phyloP scores from a whole-genome alignment of 2,329 filamentous ascomycete species.

The Colletotrichum lentis region DNA sequence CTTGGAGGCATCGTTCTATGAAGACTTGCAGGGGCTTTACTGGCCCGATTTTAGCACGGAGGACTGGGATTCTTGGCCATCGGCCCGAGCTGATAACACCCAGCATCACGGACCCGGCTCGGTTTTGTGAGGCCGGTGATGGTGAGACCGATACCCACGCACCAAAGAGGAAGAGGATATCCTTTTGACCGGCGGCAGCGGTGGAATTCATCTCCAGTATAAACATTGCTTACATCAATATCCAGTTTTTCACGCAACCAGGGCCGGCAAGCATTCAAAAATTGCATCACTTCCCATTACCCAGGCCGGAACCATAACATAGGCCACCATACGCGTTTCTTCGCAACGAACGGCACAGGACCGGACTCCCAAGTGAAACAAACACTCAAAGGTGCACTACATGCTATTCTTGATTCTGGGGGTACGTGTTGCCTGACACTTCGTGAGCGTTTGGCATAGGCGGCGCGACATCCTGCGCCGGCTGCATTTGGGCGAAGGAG shows the following conservation, averaged over 20 bases:
- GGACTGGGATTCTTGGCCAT: constrained; percentile 32
- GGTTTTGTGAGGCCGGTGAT: not conserved
- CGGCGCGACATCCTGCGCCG: constrained; percentile 20
- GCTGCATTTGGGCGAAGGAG: constrained; percentile 10
- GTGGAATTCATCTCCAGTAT: not conserved
- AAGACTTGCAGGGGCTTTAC: constrained; percentile 38
- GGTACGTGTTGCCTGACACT: constrained; percentile 11
- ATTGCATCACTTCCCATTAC: not conserved
- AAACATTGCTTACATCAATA: not conserved
- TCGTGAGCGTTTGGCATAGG: constrained; percentile 18
- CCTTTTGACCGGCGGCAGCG: not conserved
- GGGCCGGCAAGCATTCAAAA: too few species aligned
- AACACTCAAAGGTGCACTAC: too few species aligned
- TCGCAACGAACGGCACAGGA: too few species aligned
- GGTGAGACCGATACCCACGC: too few species aligned
- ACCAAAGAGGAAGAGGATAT: too few species aligned
- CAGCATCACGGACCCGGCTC: too few species aligned
- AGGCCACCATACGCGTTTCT: too few species aligned
- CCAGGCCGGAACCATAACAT: not conserved
- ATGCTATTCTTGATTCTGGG: not conserved
- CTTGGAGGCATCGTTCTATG: constrained; percentile 41
- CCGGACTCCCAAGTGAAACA: too few species aligned
- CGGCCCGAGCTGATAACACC: not conserved
- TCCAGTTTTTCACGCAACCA: not conserved
- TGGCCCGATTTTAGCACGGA: constrained; percentile 39